Evolutionary conservation across 2,329 filamentous ascomycete genomes (phyloP), one percentile per base, ranked within the genome.

Genomic region (Phialophora expanda): DNA sequence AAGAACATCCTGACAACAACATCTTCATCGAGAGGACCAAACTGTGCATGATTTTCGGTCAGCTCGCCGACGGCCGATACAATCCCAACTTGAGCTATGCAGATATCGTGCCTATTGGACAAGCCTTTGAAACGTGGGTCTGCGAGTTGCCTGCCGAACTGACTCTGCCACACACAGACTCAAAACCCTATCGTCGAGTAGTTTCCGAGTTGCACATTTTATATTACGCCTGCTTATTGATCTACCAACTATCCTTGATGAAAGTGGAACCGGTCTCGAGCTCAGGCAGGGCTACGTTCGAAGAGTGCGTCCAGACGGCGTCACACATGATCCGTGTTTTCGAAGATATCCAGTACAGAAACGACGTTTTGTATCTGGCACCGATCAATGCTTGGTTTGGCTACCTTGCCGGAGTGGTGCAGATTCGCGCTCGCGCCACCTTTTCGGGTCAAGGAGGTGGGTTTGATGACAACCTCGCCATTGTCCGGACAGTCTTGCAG

Each of bases 11-110:
- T 30, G 64, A 66, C 44, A 66, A 62, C 53, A 56, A 62, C 59
- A 62, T 66, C 58, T 66, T 66, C 64, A 62, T 66, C 44, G 51
- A 61, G 50, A 66, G 53, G 32, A 66, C 64, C 51, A 61, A 95
- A 99, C 80, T 99, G 98, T 74, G 95, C 90, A 78, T 99, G 95
- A 79, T 99, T 95, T 71, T 90, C 88, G 58, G 58, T 48, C 51
- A 44, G 59, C 64, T 66, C 44, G 64, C 34, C 11, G 58, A 66
- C 14, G 64, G 34, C 34, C 58, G 58, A 62, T 62, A 62, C 41
- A 50, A 53, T 57, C 57, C 64, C 24, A 62, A 38, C 41, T 54
- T 56, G 50, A 38, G 11, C 11, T 34, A 34, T 34, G 32, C 9
- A 12, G 32, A 34, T 34, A 34, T 34, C 32, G 32, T 34, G 32